phyloP scores from a whole-genome alignment of 345 rosid species.

The Ailanthus altissimus region DNA sequence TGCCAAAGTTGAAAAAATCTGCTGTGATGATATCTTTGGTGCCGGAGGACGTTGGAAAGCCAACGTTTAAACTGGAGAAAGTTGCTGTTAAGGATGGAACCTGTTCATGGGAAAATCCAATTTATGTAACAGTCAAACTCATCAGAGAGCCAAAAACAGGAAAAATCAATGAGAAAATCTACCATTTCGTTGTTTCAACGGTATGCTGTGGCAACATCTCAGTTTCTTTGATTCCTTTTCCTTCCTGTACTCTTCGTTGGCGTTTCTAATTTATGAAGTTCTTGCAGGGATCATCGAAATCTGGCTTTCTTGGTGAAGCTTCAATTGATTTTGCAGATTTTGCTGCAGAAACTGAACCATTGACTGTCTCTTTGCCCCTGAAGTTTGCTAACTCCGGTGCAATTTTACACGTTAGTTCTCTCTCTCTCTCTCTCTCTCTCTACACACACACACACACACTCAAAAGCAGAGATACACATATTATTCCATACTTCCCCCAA shows the following conservation, averaged over 20 bases:
- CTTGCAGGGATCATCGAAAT: constrained; percentile 80
- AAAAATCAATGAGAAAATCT: constrained; percentile 71
- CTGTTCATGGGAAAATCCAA: constrained; percentile 88
- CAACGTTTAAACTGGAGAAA: constrained; percentile 76
- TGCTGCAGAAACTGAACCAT: constrained; percentile 57
- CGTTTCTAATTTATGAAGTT: constrained; percentile 20
- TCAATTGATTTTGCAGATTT: constrained; percentile 92
- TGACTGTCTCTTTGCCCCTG: constrained; percentile 81
- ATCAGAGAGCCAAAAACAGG: constrained; percentile 66
- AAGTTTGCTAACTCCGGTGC: constrained; percentile 86
- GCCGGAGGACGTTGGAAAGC: constrained; percentile 92
- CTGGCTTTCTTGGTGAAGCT: constrained; percentile 85
- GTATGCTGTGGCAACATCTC: constrained; percentile 37
- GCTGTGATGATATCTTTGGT: constrained; percentile 81
- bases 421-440: constrained; percentile 17
- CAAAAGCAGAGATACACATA: neutral
- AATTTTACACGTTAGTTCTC: constrained; percentile 78
- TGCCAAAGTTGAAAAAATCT: constrained; percentile 78
- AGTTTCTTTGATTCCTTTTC: neutral
- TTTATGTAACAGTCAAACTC: constrained; percentile 73
- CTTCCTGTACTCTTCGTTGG: neutral
- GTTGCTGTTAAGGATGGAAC: constrained; percentile 66
- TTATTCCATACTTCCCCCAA: neutral
- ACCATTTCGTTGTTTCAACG: constrained; percentile 82
- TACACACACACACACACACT: neutral